Conservation (phyloP, 176 grass and related monocot species). For the Typha latifolia region DNA sequence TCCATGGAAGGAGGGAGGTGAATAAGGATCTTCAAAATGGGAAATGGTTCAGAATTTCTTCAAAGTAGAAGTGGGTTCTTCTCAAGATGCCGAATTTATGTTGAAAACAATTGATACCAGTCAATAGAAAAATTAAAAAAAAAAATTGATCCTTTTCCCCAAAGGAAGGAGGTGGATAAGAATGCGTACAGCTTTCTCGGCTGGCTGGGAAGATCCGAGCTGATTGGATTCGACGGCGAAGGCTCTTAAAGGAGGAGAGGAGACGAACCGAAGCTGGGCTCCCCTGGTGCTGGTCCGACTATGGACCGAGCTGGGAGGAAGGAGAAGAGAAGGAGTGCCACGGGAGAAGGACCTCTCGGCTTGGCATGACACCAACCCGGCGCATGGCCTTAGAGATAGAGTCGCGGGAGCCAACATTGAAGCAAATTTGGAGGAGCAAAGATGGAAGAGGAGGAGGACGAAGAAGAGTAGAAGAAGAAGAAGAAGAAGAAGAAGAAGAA, state of each 20-base stretch:
- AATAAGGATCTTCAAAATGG: too few relatives aligned
- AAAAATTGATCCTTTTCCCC: neutral
- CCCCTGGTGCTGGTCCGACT: neutral
- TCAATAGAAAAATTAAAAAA: neutral
- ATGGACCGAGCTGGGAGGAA: constrained; percentile 3
- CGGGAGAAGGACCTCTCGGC: neutral
- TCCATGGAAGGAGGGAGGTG: too few relatives aligned
- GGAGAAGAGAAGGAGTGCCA: constrained; percentile 1
- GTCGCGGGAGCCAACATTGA: constrained; percentile 61
- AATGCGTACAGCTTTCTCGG: constrained; percentile 31
- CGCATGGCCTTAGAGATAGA: constrained; percentile 45
- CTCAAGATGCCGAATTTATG: neutral
- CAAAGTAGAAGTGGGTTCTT: too few relatives aligned
- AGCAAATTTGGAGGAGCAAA: too few relatives aligned
- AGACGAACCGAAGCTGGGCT: constrained; percentile 2
- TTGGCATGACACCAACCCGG: constrained; percentile 17
- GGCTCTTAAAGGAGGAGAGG: constrained; percentile 21
- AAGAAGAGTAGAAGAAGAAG: neutral
- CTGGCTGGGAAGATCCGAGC: constrained; percentile 32
- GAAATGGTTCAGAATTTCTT: too few relatives aligned
- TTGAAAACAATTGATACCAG: neutral
- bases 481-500: neutral
- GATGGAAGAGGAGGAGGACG: neutral
- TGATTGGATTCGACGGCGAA: constrained; percentile 53
- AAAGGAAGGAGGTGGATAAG: neutral